These are phyloP conservation scores for Xylaria telfairii DNA, from an alignment of 495 filamentous ascomycete genomes.

Conservation along the genomic window DNA sequence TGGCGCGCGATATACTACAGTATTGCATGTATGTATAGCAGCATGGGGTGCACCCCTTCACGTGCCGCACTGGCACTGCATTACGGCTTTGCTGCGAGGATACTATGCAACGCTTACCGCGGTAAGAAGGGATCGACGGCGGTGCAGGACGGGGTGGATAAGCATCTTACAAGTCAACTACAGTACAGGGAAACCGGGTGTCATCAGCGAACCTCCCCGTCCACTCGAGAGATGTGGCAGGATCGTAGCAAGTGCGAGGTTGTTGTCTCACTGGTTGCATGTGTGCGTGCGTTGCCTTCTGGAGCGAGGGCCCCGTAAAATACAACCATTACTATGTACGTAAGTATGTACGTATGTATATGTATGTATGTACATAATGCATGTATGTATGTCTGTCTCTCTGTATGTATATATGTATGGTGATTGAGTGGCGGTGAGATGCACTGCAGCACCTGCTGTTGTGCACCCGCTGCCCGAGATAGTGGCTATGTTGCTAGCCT, in stretches of 20 bases:
- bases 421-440: constrained; percentile 23
- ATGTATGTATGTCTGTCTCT: background rate
- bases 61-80: constrained; percentile 25
- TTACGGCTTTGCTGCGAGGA: constrained; percentile 20
- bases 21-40: background rate
- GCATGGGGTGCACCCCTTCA: constrained; percentile 4
- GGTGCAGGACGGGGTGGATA: background rate
- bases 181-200: constrained; percentile 10
- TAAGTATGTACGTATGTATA: too few relatives aligned
- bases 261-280: constrained; percentile 2
- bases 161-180: background rate
- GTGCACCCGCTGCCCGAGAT: background rate
- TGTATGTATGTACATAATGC: background rate
- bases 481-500: constrained; percentile 1
- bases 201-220: constrained; percentile 14
- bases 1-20: background rate
- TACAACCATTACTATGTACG: background rate
- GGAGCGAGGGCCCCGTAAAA: background rate
- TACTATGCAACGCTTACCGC: constrained; percentile 21
- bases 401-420: background rate
- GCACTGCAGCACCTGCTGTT: background rate
- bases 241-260: constrained; percentile 1
- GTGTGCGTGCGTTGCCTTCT: background rate
- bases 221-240: constrained; percentile 15
- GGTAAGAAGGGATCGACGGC: constrained; percentile 8